phyloP scores from a whole-genome alignment of 192 early-diverging fungal species.

The Umbelopsis vinacea region DNA sequence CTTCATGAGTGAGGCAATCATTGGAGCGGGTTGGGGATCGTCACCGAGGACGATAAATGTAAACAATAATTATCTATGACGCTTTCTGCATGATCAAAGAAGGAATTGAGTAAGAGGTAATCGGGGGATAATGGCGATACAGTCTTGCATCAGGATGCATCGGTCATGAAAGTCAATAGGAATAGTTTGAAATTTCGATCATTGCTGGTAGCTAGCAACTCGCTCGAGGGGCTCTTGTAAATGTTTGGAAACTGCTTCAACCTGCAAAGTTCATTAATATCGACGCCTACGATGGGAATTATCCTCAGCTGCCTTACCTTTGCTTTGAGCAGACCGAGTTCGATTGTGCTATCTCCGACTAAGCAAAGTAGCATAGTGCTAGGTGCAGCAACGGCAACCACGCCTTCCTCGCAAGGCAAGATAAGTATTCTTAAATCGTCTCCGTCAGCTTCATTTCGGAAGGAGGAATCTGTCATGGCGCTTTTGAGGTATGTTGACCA shows the following conservation, averaged over 20 bases:
- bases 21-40: neutral
- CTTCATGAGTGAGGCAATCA: too few species aligned
- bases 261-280: neutral
- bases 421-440: conserved; percentile 7
- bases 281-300: neutral
- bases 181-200: neutral
- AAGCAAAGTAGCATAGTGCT: conserved; percentile 61
- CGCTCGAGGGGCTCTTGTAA: conserved; percentile 1
- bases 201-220: conserved; percentile 15
- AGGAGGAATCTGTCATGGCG: neutral
- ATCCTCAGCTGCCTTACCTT: conserved; percentile 35
- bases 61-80: neutral
- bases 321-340: conserved; percentile 57
- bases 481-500: conserved; percentile 51
- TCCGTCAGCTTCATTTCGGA: conserved; percentile 4
- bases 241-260: conserved; percentile 5
- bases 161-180: neutral
- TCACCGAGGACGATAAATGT: neutral
- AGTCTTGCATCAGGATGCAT: neutral
- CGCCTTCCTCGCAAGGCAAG: conserved; percentile 44
- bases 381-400: conserved; percentile 47
- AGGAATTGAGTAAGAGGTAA: neutral
- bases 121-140: neutral
- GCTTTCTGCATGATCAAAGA: neutral
- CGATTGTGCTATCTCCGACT: conserved; percentile 50